Evolutionary conservation across 192 early-diverging fungal species (phyloP).

Genomic region (Podila horticola): DNA sequence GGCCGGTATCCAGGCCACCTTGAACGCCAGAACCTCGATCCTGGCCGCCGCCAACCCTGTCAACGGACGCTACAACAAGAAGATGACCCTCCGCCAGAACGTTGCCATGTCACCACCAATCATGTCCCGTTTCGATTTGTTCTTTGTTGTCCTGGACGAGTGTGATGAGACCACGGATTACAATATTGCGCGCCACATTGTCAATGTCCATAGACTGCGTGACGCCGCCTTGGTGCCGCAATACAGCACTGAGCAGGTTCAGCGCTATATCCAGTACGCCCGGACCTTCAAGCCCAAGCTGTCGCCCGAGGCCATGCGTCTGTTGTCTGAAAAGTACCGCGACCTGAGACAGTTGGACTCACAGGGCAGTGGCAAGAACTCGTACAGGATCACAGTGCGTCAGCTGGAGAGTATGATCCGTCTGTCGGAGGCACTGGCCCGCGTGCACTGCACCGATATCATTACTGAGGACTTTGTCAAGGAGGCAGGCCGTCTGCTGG

Average conservation of each 20-base stretch:
- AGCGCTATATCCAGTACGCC: conserved; percentile 91
- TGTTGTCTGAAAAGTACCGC: conserved; percentile 86
- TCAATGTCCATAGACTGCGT: conserved; percentile 79
- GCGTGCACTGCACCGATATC: conserved; percentile 77
- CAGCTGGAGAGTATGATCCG: conserved; percentile 98
- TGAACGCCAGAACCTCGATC: conserved; percentile 95
- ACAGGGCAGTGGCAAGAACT: conserved; percentile 70
- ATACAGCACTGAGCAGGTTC: conserved; percentile 77
- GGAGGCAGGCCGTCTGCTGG: conserved; percentile 86
- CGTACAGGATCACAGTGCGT: conserved; percentile 95
- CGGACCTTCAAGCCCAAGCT: conserved; percentile 87
- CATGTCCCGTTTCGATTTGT: conserved; percentile 99
- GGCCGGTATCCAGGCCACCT: conserved; percentile 94
- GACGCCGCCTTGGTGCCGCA: conserved; percentile 79
- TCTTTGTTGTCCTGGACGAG: conserved; percentile 97
- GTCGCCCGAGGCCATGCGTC: conserved; percentile 77
- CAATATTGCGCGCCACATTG: conserved; percentile 93
- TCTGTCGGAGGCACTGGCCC: conserved; percentile 94
- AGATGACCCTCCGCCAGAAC: conserved; percentile 95
- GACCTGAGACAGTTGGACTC: conserved; percentile 89
- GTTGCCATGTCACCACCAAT: conserved; percentile 96
- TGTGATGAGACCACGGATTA: conserved; percentile 88
- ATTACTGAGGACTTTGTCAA: conserved; percentile 79
- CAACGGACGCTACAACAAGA: conserved; percentile 95
- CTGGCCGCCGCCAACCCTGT: conserved; percentile 97